Evolutionary conservation across 345 rosid species (phyloP).

Genomic region (Brassica carinata): DNA sequence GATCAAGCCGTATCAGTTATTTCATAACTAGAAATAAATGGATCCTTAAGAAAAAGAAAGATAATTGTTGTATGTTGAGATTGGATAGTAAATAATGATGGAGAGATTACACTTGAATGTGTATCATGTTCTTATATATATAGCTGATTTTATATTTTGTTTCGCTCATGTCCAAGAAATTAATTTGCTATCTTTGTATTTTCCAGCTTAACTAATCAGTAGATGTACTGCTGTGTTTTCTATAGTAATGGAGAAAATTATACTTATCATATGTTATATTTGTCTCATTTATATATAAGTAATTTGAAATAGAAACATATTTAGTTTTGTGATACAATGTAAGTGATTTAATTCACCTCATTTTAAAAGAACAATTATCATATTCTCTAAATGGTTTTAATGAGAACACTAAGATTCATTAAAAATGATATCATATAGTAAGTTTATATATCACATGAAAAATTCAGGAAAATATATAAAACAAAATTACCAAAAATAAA

Average conservation of each 20-base stretch:
- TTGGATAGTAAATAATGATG: background rate
- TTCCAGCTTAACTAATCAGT: background rate
- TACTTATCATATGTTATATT: background rate
- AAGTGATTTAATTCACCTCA: background rate
- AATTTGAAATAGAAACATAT: background rate
- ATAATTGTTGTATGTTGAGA: background rate
- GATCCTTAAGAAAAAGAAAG: background rate
- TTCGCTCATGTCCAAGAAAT: background rate
- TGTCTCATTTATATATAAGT: background rate
- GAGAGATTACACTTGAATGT: background rate
- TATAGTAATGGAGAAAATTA: background rate
- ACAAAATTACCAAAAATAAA: background rate
- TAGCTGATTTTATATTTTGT: background rate
- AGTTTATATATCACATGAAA: background rate
- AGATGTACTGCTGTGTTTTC: background rate
- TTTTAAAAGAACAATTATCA: background rate
- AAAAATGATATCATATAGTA: background rate
- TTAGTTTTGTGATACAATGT: background rate
- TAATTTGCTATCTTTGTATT: background rate
- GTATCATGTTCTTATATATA: background rate
- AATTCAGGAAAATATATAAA: background rate
- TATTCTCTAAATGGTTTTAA: background rate
- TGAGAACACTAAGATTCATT: background rate
- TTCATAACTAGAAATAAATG: background rate
- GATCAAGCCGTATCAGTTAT: constrained; percentile 2